Conservation (phyloP, 2,329 filamentous ascomycete species). For the Aspergillus ustus region DNA sequence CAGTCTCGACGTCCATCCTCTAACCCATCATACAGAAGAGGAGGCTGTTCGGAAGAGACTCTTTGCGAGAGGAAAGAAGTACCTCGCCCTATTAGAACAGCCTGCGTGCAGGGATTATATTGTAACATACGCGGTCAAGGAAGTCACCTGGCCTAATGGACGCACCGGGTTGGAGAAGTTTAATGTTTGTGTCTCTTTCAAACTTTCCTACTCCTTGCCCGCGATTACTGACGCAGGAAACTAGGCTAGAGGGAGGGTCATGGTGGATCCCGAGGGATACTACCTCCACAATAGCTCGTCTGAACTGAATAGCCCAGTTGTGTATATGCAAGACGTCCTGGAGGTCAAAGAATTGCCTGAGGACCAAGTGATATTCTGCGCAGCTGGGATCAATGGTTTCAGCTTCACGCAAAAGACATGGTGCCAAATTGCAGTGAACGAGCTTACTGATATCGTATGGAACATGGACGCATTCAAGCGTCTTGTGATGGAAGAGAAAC, state of each 20-base stretch:
- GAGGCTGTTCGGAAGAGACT: background rate
- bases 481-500: slow-evolving; percentile 4
- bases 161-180: background rate
- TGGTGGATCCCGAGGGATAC: slow-evolving; percentile 2
- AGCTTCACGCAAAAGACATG: background rate
- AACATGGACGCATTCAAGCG: slow-evolving; percentile 2
- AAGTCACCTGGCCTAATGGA: background rate
- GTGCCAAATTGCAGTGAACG: slow-evolving; percentile 2
- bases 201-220: no score
- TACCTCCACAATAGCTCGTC: slow-evolving; percentile 8
- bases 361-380: slow-evolving; percentile 4
- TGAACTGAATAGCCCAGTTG: background rate
- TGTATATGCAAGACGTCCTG: background rate
- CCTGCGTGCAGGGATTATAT: slow-evolving; percentile 6
- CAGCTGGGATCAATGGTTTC: background rate
- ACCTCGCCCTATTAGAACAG: background rate
- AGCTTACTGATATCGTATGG: slow-evolving; percentile 4
- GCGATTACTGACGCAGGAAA: background rate
- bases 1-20: background rate
- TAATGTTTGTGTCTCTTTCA: background rate
- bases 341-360: background rate
- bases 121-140: background rate
- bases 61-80: slow-evolving; percentile 3
- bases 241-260: slow-evolving; percentile 6
- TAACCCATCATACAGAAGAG: background rate